A percentile compares a stretch with the other conserved stretches of the same genome.
Evolutionary conservation across 805 yeast species (phyloP).

Genomic region (Saccharomycopsis sp.): DNA sequence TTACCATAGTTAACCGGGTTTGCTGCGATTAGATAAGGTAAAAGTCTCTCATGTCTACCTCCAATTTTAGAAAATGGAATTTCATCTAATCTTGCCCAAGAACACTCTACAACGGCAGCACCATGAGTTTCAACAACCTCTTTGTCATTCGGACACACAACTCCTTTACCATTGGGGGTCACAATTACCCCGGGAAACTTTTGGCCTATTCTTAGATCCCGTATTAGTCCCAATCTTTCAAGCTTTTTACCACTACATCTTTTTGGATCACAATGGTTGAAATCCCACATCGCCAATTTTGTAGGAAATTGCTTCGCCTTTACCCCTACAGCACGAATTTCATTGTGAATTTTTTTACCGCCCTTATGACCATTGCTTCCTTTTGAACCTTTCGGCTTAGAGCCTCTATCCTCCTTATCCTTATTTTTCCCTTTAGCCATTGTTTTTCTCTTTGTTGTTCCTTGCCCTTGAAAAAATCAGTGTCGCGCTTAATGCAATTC

Average conservation of each 20-base stretch:
- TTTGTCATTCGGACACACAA: constrained; percentile 82
- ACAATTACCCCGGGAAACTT: constrained; percentile 87
- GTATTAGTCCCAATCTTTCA: constrained; percentile 80
- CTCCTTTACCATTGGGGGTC: constrained; percentile 84
- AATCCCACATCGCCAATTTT: constrained; percentile 97
- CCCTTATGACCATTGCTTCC: constrained; percentile 17
- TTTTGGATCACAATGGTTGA: constrained; percentile 97
- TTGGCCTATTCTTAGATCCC: constrained; percentile 80
- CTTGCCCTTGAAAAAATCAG: neutral
- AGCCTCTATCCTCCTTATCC: constrained; percentile 8
- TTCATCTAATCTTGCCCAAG: constrained; percentile 97
- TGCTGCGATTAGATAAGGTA: constrained; percentile 93
- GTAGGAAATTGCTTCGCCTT: constrained; percentile 54
- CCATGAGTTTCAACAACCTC: constrained; percentile 74
- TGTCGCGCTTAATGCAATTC: neutral
- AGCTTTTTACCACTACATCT: constrained; percentile 93
- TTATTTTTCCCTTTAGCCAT: constrained; percentile 20
- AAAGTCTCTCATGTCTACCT: constrained; percentile 75
- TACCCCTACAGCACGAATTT: constrained; percentile 26
- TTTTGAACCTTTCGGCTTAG: neutral
- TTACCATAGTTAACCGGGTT: constrained; percentile 95
- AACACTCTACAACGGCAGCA: constrained; percentile 97
- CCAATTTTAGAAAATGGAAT: constrained; percentile 93
- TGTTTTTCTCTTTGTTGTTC: neutral
- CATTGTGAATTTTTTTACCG: neutral